Evolutionary conservation across 768 basidiomycete genomes (phyloP).

Genomic region (Rhizopogon vesiculosus): DNA sequence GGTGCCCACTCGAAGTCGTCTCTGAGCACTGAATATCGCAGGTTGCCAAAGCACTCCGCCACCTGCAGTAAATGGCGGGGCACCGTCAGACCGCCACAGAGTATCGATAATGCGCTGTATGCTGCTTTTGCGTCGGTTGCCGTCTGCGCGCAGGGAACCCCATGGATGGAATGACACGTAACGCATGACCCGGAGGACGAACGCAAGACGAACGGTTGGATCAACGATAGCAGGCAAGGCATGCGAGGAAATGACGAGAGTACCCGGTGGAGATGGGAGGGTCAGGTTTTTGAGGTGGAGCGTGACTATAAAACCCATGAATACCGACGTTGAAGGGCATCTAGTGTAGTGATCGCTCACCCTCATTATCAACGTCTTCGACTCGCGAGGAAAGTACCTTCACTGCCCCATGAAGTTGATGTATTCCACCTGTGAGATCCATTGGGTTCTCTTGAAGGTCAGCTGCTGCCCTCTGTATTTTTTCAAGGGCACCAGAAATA

Average conservation of each 20-base stretch:
- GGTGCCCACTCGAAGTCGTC: slow-evolving; percentile 13
- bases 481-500: slow-evolving; percentile 28
- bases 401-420: slow-evolving; percentile 35
- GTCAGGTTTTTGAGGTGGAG: slow-evolving; percentile 29
- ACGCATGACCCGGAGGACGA: slow-evolving; percentile 56
- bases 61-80: slow-evolving; percentile 46
- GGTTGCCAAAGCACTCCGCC: slow-evolving; percentile 64
- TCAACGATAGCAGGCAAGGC: slow-evolving; percentile 30
- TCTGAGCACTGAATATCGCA: slow-evolving; percentile 29
- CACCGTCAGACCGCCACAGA: slow-evolving; percentile 38
- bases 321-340: neutral
- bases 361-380: slow-evolving; percentile 41
- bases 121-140: slow-evolving; percentile 42
- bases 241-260: slow-evolving; percentile 40
- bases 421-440: slow-evolving; percentile 26
- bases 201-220: slow-evolving; percentile 30
- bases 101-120: slow-evolving; percentile 42
- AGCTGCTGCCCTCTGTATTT: slow-evolving; percentile 27
- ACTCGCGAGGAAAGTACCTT: slow-evolving; percentile 29
- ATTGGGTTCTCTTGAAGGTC: slow-evolving; percentile 27
- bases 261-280: slow-evolving; percentile 44
- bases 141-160: slow-evolving; percentile 66
- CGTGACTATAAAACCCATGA: slow-evolving; percentile 33
- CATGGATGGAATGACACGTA: slow-evolving; percentile 72
- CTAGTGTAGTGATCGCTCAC: slow-evolving; percentile 21